These are phyloP conservation scores for Sporothrix dimorphospora DNA, from an alignment of 2,329 filamentous ascomycete genomes.

Conservation along the genomic window DNA sequence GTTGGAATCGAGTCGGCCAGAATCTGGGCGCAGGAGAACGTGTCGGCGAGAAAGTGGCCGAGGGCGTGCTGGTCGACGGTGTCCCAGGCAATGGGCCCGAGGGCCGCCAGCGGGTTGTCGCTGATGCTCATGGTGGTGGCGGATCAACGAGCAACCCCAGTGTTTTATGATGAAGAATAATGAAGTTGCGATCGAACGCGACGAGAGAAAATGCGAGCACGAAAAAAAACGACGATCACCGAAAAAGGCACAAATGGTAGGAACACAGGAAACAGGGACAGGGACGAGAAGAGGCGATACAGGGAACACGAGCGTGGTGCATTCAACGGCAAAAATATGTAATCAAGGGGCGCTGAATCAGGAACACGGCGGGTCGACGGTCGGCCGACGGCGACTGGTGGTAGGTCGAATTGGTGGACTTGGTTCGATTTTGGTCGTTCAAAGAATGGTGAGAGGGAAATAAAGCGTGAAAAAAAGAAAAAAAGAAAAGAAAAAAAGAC, in stretches of 20 bases:
- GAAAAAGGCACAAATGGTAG: no score
- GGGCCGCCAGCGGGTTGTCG: constrained; percentile 53
- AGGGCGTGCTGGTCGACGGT: constrained; percentile 36
- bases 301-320: no score
- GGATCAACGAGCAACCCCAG: no score
- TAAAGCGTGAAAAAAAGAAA: neutral
- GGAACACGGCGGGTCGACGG: neutral
- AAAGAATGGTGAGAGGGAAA: neutral
- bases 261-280: neutral
- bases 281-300: neutral
- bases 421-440: neutral
- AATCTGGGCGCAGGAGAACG: constrained; percentile 32
- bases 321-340: no score
- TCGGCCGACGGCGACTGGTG: neutral
- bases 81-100: constrained; percentile 56
- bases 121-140: neutral
- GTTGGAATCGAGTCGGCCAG: constrained; percentile 33
- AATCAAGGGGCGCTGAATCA: constrained; percentile 18
- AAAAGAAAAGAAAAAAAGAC: neutral
- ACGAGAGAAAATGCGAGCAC: no score
- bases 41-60: constrained; percentile 29
- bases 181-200: no score
- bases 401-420: neutral
- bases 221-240: no score
- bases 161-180: no score